A percentile compares a stretch with the other conserved stretches of the same genome.
phyloP scores from a whole-genome alignment of 768 basidiomycete species.

The Boletus tylopilopsis region DNA sequence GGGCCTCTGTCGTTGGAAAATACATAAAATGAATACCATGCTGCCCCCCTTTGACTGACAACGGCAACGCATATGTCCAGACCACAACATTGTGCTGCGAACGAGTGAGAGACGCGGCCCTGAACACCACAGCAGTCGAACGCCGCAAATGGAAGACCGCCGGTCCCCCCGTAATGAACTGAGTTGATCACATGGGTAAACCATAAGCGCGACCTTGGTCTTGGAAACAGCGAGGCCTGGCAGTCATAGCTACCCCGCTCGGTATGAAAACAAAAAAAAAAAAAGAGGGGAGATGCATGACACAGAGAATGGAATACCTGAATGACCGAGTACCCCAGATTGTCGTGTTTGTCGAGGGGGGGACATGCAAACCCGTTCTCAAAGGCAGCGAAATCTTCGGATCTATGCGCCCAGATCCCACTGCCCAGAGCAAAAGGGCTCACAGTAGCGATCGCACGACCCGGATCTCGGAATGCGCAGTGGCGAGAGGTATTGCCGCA shows the following conservation, averaged over 20 bases:
- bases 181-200: slow-evolving; percentile 17
- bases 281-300: not conserved
- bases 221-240: slow-evolving; percentile 4
- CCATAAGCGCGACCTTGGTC: not conserved
- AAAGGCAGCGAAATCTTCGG: slow-evolving; percentile 10
- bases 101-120: slow-evolving; percentile 3
- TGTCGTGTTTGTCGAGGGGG: slow-evolving; percentile 1
- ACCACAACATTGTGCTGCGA: slow-evolving; percentile 1
- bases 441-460: slow-evolving; percentile 9
- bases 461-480: slow-evolving; percentile 17
- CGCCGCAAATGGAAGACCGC: slow-evolving; percentile 15
- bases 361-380: not conserved
- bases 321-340: slow-evolving; percentile 19
- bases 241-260: too few species aligned
- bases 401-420: slow-evolving; percentile 21
- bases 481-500: slow-evolving; percentile 7
- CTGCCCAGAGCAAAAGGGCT: slow-evolving; percentile 3
- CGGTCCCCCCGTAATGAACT: slow-evolving; percentile 23
- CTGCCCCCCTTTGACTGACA: not conserved
- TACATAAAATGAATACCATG: slow-evolving; percentile 16
- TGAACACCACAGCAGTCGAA: slow-evolving; percentile 7
- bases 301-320: slow-evolving; percentile 19
- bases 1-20: not conserved
- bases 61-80: too few species aligned
- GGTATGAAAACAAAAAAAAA: too few species aligned